These are phyloP conservation scores for Fusarium irregulare DNA, from an alignment of 2,329 filamentous ascomycete genomes.

Conservation along the genomic window DNA sequence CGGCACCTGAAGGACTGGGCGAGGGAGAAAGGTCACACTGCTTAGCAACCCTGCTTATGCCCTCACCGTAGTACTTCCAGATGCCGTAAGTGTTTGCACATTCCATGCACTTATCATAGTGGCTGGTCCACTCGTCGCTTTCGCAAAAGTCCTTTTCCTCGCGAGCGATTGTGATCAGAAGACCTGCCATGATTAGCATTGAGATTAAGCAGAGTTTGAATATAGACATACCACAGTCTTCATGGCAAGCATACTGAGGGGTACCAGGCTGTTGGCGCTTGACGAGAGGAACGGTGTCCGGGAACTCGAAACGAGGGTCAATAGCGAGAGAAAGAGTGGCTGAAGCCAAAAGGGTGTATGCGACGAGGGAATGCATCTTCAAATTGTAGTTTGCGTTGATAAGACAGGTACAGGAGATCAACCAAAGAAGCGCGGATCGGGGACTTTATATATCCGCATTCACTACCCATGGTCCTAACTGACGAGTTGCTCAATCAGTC, in stretches of 20 bases:
- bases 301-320: conserved; percentile 50
- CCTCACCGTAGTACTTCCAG: conserved; percentile 57
- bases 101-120: conserved; percentile 56
- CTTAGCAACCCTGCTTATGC: conserved; percentile 49
- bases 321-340: conserved; percentile 25
- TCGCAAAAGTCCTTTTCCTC: conserved; percentile 51
- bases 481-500: background rate
- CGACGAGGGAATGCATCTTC: conserved; percentile 32
- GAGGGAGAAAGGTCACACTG: conserved; percentile 44
- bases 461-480: background rate
- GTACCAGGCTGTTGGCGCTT: conserved; percentile 59
- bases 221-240: conserved; percentile 57
- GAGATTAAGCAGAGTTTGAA: background rate
- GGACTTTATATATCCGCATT: background rate
- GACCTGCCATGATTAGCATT: background rate
- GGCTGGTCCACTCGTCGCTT: conserved; percentile 53
- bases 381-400: background rate
- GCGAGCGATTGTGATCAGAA: conserved; percentile 51
- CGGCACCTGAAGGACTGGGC: conserved; percentile 33
- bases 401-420: background rate
- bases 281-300: conserved; percentile 45
- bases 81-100: conserved; percentile 58
- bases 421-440: background rate
- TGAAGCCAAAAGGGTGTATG: conserved; percentile 39
- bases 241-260: conserved; percentile 58